Base-by-base conservation (phyloP, 345 rosid species). In the Eucalyptus paniculata region DNA sequence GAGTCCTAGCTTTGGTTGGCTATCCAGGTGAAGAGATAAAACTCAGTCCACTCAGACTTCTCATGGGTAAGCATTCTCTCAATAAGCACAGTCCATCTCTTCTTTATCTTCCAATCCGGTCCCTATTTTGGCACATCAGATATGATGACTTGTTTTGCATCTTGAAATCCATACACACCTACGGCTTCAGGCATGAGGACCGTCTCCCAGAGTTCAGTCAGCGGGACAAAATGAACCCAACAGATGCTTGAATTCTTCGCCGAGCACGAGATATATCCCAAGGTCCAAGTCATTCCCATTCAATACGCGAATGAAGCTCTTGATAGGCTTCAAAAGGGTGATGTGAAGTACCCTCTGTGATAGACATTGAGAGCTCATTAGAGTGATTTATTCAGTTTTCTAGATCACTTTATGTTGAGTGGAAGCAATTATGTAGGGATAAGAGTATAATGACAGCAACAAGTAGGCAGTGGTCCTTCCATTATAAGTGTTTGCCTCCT, bases 181-280 rank as follows among this genome's bases (percentile, higher is more conserved):
- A 37, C 50, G 50, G n/a, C 58, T 56, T 80, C 87, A 91, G 94
- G 92, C 67, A 86, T 87, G 88, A 91, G 51, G 88, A 90, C 86
- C n/a, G 42, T 93, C 32, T 42, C 90, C 4, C 93, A 92, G 56
- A 93, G 92, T 45, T 17, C 80, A 18, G 90, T 90, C 7, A 92
- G 92, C 6, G 92, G 94, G 13, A 88, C 89, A 5, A 89, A 87
- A 87, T 49, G 65, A 87, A 93, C 92, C 34, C 94, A 90, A 86
- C 93, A 93, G 86, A 94, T 90, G 92, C 49, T 94, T 40, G 93
- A 91, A 7, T 90, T 92, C 15, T 91, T 92, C 87, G 86, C 91
- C 51, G 86, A 89, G 28, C 45, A 92, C 40, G 89, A 89, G 90
- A 86, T 91, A 28, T 90, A 90, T 87, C 92, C 94, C 4, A 54